These are phyloP conservation scores for Claviceps fusiformis DNA, from an alignment of 2,329 filamentous ascomycete species.

Conservation along the genomic window DNA sequence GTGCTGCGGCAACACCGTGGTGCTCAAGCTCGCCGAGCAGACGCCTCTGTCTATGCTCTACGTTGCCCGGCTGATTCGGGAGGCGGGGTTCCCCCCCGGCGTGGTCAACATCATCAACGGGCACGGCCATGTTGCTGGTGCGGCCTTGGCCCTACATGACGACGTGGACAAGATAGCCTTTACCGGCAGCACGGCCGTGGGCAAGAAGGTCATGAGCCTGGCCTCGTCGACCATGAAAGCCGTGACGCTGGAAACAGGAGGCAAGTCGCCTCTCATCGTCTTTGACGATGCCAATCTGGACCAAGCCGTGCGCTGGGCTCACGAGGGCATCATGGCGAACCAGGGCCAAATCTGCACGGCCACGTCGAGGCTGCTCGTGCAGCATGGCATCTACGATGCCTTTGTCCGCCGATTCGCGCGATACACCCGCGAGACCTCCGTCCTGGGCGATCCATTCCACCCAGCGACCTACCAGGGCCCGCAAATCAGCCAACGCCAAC, in stretches of 20 bases:
- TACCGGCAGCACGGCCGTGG: slow-evolving; percentile 56
- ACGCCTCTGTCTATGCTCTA: slow-evolving; percentile 47
- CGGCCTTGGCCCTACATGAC: slow-evolving; percentile 48
- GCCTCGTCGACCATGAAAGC: slow-evolving; percentile 47
- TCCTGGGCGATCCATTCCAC: slow-evolving; percentile 51
- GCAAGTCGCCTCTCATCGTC: slow-evolving; percentile 45
- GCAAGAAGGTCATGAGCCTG: slow-evolving; percentile 56
- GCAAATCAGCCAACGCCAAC: slow-evolving; percentile 51
- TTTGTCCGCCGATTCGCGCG: slow-evolving; percentile 51
- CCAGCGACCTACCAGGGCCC: slow-evolving; percentile 54
- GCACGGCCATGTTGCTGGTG: slow-evolving; percentile 47
- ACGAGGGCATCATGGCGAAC: slow-evolving; percentile 35
- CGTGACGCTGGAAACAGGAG: slow-evolving; percentile 46
- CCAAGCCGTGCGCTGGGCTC: slow-evolving; percentile 43
- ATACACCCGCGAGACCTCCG: slow-evolving; percentile 37
- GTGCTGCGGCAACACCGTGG: slow-evolving; percentile 52
- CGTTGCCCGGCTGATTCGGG: slow-evolving; percentile 48
- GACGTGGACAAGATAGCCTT: slow-evolving; percentile 61
- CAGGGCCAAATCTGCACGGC: slow-evolving; percentile 48
- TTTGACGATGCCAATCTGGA: slow-evolving; percentile 48
- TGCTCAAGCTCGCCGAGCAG: slow-evolving; percentile 45
- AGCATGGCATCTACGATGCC: slow-evolving; percentile 40
- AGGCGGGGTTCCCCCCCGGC: slow-evolving; percentile 60
- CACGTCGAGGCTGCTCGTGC: slow-evolving; percentile 45
- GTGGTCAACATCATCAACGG: slow-evolving; percentile 62